Evolutionary conservation across 1,139 yeast genomes (phyloP).

Genomic region (Kodamaea arcana): DNA sequence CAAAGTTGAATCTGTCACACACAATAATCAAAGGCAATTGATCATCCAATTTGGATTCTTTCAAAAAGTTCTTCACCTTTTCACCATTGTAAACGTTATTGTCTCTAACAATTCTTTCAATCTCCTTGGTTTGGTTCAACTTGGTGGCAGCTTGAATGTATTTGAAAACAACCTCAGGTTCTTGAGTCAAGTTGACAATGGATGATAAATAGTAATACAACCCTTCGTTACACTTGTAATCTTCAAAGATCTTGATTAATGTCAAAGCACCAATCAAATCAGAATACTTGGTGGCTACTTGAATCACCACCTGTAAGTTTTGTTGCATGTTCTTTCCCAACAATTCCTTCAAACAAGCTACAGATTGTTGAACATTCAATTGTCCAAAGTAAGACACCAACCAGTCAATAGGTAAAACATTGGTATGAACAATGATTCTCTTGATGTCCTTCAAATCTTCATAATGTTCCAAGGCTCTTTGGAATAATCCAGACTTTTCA

Average conservation of each 20-base stretch:
- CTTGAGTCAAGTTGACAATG: constrained; percentile 89
- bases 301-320: constrained; percentile 89
- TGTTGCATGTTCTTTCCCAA: constrained; percentile 77
- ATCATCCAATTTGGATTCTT: constrained; percentile 89
- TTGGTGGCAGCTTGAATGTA: constrained; percentile 93
- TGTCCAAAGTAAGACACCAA: constrained; percentile 88
- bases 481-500: constrained; percentile 91
- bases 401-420: constrained; percentile 89
- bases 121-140: constrained; percentile 86
- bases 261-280: constrained; percentile 86
- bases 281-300: constrained; percentile 94
- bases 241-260: constrained; percentile 88
- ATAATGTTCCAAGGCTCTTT: constrained; percentile 93
- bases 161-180: constrained; percentile 92
- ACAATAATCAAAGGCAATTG: constrained; percentile 96
- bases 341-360: constrained; percentile 84
- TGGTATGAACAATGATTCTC: constrained; percentile 87
- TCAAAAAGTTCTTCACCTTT: constrained; percentile 92
- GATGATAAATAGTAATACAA: constrained; percentile 90
- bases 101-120: constrained; percentile 92
- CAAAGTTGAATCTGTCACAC: constrained; percentile 87
- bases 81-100: constrained; percentile 94
- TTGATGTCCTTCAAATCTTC: constrained; percentile 93
- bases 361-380: constrained; percentile 88
- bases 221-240: constrained; percentile 88